These are phyloP conservation scores for Gaertneriomyces sp. DNA, from an alignment of 192 early-diverging fungal species.

Conservation along the genomic window DNA sequence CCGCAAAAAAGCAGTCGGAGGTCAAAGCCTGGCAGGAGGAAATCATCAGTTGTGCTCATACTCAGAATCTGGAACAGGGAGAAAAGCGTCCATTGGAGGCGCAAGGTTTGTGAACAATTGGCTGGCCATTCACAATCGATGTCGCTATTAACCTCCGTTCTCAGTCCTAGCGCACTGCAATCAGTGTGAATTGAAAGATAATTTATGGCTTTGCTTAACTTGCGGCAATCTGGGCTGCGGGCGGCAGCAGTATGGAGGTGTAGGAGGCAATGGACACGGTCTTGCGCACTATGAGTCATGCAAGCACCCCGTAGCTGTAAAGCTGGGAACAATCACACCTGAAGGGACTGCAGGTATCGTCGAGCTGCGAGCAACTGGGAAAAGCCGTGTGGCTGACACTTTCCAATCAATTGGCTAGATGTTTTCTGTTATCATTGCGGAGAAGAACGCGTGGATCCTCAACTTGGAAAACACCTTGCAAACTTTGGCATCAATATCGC, in stretches of 20 bases:
- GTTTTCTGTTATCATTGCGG: constrained; percentile 83
- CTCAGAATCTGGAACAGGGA: constrained; percentile 64
- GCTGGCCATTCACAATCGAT: no score
- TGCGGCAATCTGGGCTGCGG: constrained; percentile 96
- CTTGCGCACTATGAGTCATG: constrained; percentile 78
- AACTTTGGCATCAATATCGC: constrained; percentile 88
- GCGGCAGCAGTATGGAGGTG: constrained; percentile 86
- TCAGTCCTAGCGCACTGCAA: constrained; percentile 67
- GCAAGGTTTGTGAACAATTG: constrained; percentile 29
- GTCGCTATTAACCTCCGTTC: no score
- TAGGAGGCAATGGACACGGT: constrained; percentile 91
- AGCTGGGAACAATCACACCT: constrained; percentile 95
- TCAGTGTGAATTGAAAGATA: constrained; percentile 82
- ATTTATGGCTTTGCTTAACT: constrained; percentile 92
- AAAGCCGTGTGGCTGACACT: neutral
- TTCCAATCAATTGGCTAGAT: constrained; percentile 41
- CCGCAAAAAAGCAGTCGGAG: constrained; percentile 80
- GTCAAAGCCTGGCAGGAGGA: constrained; percentile 95
- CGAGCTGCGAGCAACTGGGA: neutral
- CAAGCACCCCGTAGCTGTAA: constrained; percentile 78
- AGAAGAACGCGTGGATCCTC: constrained; percentile 74
- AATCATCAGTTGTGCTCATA: constrained; percentile 74
- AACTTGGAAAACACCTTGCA: constrained; percentile 72
- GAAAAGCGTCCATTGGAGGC: constrained; percentile 39
- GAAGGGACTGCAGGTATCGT: constrained; percentile 85